A percentile compares a stretch with the other conserved stretches of the same genome.
Conservation (phyloP, 2,329 filamentous ascomycete species). For the Ceratocystis diversiconidia region DNA sequence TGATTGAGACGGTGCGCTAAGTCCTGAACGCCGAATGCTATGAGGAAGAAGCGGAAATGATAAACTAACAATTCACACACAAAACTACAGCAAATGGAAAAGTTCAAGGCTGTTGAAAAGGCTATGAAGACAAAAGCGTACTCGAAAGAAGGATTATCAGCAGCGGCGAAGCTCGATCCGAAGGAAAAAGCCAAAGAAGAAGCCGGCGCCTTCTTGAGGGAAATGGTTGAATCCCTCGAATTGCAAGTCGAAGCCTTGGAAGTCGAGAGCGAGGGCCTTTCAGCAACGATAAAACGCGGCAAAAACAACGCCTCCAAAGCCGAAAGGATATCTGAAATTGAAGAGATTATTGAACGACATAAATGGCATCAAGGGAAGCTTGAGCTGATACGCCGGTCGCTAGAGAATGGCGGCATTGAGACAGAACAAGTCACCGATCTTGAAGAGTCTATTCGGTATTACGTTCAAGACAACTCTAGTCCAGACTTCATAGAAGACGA, state of each 20-base stretch:
- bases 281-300: constrained; percentile 84
- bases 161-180: constrained; percentile 87
- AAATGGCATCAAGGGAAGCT: constrained; percentile 94
- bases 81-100: constrained; percentile 75
- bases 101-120: constrained; percentile 99
- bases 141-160: constrained; percentile 90
- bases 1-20: constrained; percentile 79
- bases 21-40: constrained; percentile 19
- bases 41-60: constrained; percentile 8
- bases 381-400: constrained; percentile 73
- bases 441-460: constrained; percentile 88
- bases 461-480: constrained; percentile 78
- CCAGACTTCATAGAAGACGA: constrained; percentile 91
- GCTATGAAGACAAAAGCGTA: constrained; percentile 99
- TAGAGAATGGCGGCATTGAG: constrained; percentile 88
- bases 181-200: constrained; percentile 92
- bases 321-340: constrained; percentile 76
- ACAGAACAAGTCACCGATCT: constrained; percentile 74
- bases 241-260: constrained; percentile 86
- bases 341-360: constrained; percentile 73
- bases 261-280: constrained; percentile 74
- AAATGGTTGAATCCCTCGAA: constrained; percentile 83
- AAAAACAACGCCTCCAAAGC: constrained; percentile 75
- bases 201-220: constrained; percentile 68
- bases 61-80: constrained; percentile 21